Conservation (phyloP, 257 asterid genomes). For the Nicotiana sylvestris region DNA sequence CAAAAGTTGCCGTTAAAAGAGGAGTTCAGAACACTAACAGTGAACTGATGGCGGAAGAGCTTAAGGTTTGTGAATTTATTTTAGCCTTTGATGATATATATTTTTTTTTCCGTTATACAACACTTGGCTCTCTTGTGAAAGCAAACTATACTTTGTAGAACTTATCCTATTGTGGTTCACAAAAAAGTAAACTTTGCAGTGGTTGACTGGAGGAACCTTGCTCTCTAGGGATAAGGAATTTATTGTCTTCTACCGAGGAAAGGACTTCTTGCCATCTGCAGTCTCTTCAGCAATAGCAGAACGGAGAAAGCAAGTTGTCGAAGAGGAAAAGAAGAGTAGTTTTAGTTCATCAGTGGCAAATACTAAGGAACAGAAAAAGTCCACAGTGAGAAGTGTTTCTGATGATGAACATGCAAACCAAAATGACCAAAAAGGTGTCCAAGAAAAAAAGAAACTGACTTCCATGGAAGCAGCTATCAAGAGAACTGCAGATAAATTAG, state of each 20-base stretch:
- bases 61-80: constrained; percentile 58
- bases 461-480: constrained; percentile 38
- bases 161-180: constrained; percentile 17
- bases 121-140: not conserved
- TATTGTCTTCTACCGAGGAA: constrained; percentile 89
- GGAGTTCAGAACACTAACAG: constrained; percentile 94
- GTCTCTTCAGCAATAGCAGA: constrained; percentile 85
- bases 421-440: constrained; percentile 13
- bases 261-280: constrained; percentile 91
- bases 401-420: constrained; percentile 18
- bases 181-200: constrained; percentile 54
- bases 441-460: constrained; percentile 36
- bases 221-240: constrained; percentile 93
- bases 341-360: constrained; percentile 15
- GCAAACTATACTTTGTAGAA: not conserved
- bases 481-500: constrained; percentile 53
- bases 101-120: not conserved
- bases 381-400: constrained; percentile 21
- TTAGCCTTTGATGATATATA: not conserved
- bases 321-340: constrained; percentile 22
- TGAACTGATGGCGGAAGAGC: constrained; percentile 93
- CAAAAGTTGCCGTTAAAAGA: constrained; percentile 86
- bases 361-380: constrained; percentile 23
- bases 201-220: constrained; percentile 85
- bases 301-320: constrained; percentile 49